Evolutionary conservation across 1,284 basidiomycete genomes (phyloP).

Genomic region (Ustilago loliicola): DNA sequence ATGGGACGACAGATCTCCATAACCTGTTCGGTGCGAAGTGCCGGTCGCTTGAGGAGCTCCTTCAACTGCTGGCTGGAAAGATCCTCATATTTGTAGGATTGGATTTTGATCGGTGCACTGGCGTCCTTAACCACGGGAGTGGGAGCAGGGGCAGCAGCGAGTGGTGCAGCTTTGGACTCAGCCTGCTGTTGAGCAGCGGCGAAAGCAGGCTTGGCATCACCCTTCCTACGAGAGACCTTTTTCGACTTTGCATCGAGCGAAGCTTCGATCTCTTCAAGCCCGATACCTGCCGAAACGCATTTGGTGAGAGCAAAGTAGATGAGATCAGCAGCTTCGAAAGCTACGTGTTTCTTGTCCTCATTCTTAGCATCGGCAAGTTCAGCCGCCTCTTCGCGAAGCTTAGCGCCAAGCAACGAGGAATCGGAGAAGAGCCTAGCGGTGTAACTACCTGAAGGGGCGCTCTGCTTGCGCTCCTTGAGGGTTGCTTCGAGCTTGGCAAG

Average conservation of each 20-base stretch:
- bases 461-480: slow-evolving; percentile 79
- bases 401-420: slow-evolving; percentile 83
- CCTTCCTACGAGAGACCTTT: slow-evolving; percentile 88
- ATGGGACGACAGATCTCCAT: slow-evolving; percentile 95
- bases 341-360: slow-evolving; percentile 80
- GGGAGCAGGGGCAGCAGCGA: slow-evolving; percentile 27
- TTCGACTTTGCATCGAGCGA: slow-evolving; percentile 88
- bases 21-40: slow-evolving; percentile 93
- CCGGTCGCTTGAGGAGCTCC: slow-evolving; percentile 86
- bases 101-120: slow-evolving; percentile 73
- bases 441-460: slow-evolving; percentile 91
- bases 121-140: slow-evolving; percentile 62
- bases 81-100: slow-evolving; percentile 57
- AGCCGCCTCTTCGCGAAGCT: slow-evolving; percentile 98
- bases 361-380: slow-evolving; percentile 89
- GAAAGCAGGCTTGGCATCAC: slow-evolving; percentile 94
- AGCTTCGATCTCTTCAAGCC: slow-evolving; percentile 85
- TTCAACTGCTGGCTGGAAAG: slow-evolving; percentile 76
- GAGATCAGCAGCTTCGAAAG: slow-evolving; percentile 95
- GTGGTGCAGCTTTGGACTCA: slow-evolving; percentile 55
- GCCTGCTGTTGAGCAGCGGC: slow-evolving; percentile 70
- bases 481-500: slow-evolving; percentile 86
- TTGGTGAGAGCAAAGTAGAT: slow-evolving; percentile 92
- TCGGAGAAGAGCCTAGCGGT: slow-evolving; percentile 90
- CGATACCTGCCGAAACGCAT: slow-evolving; percentile 87